These are phyloP conservation scores for Podosphaera aphanis DNA, from an alignment of 2,329 filamentous ascomycete genomes.

Conservation along the genomic window DNA sequence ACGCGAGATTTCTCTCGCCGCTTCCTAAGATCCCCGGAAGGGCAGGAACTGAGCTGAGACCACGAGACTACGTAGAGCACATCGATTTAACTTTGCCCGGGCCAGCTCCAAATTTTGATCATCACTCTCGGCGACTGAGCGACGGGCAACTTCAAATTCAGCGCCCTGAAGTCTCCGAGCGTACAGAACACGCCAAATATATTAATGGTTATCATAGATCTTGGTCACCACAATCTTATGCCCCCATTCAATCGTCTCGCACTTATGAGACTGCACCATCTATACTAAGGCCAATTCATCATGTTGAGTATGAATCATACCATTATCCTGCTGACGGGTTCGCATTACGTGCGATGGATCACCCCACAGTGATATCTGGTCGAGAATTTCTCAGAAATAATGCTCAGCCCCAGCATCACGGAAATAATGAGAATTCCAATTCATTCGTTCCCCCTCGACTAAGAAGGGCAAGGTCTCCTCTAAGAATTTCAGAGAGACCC, in stretches of 20 bases:
- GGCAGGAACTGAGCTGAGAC: conserved; percentile 2
- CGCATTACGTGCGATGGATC: conserved; percentile 7
- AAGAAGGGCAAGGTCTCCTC: conserved; percentile 10
- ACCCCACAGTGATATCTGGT: conserved; percentile 7
- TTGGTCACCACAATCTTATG: conserved; percentile 7
- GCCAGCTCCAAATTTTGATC: background rate
- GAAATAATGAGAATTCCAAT: background rate
- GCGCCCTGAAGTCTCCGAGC: background rate
- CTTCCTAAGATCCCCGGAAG: conserved; percentile 6
- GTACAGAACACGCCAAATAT: background rate
- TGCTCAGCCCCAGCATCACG: background rate
- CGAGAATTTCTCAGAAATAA: conserved; percentile 1
- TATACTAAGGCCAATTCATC: conserved; percentile 8
- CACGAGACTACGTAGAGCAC: background rate
- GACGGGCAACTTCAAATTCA: background rate
- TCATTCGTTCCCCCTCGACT: conserved; percentile 5
- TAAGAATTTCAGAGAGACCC: conserved; percentile 9
- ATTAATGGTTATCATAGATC: conserved; percentile 4
- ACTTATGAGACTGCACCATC: conserved; percentile 7
- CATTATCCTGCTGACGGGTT: conserved; percentile 12
- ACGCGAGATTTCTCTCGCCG: conserved; percentile 5
- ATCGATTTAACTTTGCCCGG: background rate
- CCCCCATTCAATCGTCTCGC: conserved; percentile 8
- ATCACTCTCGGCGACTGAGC: background rate
- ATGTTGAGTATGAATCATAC: conserved; percentile 13